Conservation (phyloP, 257 asterid species). For the Solanum commersonii region DNA sequence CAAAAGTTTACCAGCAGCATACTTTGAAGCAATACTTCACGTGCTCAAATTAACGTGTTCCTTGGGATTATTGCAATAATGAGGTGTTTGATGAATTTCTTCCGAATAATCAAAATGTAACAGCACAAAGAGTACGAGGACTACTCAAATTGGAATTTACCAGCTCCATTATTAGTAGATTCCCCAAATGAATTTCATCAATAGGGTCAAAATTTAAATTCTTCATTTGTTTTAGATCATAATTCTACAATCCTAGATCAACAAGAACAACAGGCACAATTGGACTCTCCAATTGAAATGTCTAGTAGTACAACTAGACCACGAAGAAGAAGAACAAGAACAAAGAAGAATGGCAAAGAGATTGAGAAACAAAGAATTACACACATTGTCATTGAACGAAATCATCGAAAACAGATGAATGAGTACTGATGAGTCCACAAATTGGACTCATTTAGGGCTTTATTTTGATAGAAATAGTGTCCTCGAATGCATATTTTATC, state of each 20-base stretch:
- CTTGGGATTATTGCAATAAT: background rate
- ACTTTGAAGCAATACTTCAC: too few species aligned
- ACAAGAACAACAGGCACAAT: too few species aligned
- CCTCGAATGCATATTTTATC: too few species aligned
- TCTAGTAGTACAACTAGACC: background rate
- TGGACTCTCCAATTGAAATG: too few species aligned
- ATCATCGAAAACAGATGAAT: constrained; percentile 32
- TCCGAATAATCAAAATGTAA: background rate
- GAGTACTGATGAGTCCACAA: background rate
- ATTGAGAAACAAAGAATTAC: constrained; percentile 36
- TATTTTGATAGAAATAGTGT: too few species aligned
- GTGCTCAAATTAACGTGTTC: too few species aligned
- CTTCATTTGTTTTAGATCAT: too few species aligned
- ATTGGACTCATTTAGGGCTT: background rate
- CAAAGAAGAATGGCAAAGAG: constrained; percentile 21
- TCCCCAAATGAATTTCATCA: background rate
- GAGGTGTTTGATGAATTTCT: background rate
- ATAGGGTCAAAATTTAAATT: too few species aligned
- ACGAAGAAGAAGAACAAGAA: constrained; percentile 11
- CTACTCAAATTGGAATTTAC: background rate
- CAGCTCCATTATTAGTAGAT: background rate
- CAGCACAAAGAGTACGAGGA: background rate
- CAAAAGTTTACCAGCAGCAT: too few species aligned
- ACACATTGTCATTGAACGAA: constrained; percentile 31
- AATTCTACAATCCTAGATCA: too few species aligned